Base-by-base conservation (phyloP, 345 rosid genomes). In the Anacardium occidentale region DNA sequence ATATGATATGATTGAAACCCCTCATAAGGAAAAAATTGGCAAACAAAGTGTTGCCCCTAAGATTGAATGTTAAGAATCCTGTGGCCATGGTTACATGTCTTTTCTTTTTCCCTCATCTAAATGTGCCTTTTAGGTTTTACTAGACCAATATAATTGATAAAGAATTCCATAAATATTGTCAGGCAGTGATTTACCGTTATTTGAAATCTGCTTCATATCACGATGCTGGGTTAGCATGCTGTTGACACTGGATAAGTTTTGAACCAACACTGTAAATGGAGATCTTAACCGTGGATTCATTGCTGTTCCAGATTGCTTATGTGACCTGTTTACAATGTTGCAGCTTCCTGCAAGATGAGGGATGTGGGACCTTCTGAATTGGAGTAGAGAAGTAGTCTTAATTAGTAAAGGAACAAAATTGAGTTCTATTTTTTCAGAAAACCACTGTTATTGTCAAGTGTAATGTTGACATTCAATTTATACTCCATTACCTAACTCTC, bases 321-420 rank as follows among this genome's bases (percentile, higher is more conserved):
- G 96, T 68, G 86, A 76, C 80, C 89, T 86, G 65, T 85, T 85
- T 25, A 81, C 83, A 52, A 68, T 80, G 77, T 75, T 79, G 74
- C 69, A 81, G 55, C 68, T 75, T 82, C 80, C 83, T 70, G 86
- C 56, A 47, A 42, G 70, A 81, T 83, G 79, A 70, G 80, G 78
- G 78, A 88, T 76, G 73, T 94, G 97, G 73, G 83, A 76, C 85
- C 88, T 85, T 90, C 98, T 92, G 86, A 74, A 77, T 59, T 20
- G 18, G 52, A 70, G 26, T 52, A 34, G 32, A 54, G 72, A 55
- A 73, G 17, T 40, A 53, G 61, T 26, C 62, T 26, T 65, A 45
- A 58, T 56, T 37, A 20, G 21, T 60, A 13, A 44, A 51, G 5
- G 37, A 67, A 63, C 34, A 42, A 8, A 53, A 44, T 42, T 42